Percentiles rank a stretch among this genome's conserved stretches.
These are phyloP conservation scores for Linderina pennispora DNA, from an alignment of 192 early-diverging fungal species.

Conservation along the genomic window DNA sequence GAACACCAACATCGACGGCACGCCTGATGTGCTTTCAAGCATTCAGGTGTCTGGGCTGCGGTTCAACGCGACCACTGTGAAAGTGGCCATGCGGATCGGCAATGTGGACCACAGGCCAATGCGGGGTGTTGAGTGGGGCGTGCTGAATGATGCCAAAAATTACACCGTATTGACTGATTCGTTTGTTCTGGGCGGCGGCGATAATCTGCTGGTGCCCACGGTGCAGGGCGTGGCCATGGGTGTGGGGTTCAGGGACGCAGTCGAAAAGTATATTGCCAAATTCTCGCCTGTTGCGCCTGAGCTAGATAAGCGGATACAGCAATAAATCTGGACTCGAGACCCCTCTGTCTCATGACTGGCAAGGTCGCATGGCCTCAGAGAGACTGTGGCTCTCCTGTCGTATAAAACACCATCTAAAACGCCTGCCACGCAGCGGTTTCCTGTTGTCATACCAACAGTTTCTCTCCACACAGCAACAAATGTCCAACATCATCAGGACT, in stretches of 20 bases:
- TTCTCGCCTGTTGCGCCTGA: constrained; percentile 32
- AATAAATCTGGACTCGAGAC: no score
- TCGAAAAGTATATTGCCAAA: constrained; percentile 21
- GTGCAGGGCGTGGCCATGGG: background rate
- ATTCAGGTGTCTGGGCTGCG: constrained; percentile 59
- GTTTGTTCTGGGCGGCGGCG: constrained; percentile 62
- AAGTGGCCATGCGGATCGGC: constrained; percentile 1
- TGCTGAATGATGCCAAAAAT: constrained; percentile 27
- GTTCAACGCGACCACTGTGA: constrained; percentile 5
- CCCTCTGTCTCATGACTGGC: no score
- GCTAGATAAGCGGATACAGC: constrained; percentile 19
- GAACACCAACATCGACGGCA: constrained; percentile 10
- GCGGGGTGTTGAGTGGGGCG: constrained; percentile 18
- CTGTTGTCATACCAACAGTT: no score
- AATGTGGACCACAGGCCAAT: constrained; percentile 15
- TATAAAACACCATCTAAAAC: no score
- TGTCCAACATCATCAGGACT: no score
- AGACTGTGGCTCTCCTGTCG: no score
- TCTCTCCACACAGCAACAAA: no score
- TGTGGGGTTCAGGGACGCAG: constrained; percentile 4
- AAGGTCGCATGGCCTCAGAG: no score
- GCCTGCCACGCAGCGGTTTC: no score
- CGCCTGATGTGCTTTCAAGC: constrained; percentile 47
- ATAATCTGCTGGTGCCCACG: constrained; percentile 38
- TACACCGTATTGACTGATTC: constrained; percentile 52